Evolutionary conservation across 768 basidiomycete genomes (phyloP), one percentile per base, ranked within the genome.

Genomic region (Tulasnella sp.): DNA sequence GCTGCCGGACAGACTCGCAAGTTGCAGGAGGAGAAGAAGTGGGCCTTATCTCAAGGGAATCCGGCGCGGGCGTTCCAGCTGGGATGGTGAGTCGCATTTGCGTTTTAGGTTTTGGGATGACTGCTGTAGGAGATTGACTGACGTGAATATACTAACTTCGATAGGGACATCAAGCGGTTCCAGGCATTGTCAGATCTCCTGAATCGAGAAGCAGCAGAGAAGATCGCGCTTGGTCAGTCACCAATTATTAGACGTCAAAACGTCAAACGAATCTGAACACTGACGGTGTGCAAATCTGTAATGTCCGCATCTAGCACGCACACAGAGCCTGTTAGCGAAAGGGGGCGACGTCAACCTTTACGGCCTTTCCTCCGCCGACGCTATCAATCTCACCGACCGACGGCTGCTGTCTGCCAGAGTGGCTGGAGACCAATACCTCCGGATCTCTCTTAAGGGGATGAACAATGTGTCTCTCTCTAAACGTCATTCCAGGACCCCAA

Each of bases 1-100:
- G 88, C 89, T 24, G 89, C 89, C 64, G 87, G 82, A 61, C 87
- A 92, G 70, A 79, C 85, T 19, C 77, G 89, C 42, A 77, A 87
- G 56, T 86, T 82, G 73, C 86, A 82, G 73, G 89, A 92, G 70
- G 89, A 92, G 70, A 77, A 81, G 63, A 87, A 89, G 68, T 92
- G 89, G 89, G 89, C 89, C 0, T 68, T 83, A 41, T 84, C 85
- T 19, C 82, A 85, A 67, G 87, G 87, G 0, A 88, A 92, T 67
- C 61, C 73, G 45, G 81, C 85, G 8, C 79, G 87, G 48, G 87
- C 87, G 29, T 73, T 76, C 25, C 83, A 92, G 73, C 81, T 90
- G 76, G 82, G 81, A 65, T 88, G 85, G 83, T 85, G 88, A 69
- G 55, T 57, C 3, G 34, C 25, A 19, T 8, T 54, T 9, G 15